Base-by-base conservation (phyloP, 2,329 filamentous ascomycete genomes). In the Diaporthe capsici region DNA sequence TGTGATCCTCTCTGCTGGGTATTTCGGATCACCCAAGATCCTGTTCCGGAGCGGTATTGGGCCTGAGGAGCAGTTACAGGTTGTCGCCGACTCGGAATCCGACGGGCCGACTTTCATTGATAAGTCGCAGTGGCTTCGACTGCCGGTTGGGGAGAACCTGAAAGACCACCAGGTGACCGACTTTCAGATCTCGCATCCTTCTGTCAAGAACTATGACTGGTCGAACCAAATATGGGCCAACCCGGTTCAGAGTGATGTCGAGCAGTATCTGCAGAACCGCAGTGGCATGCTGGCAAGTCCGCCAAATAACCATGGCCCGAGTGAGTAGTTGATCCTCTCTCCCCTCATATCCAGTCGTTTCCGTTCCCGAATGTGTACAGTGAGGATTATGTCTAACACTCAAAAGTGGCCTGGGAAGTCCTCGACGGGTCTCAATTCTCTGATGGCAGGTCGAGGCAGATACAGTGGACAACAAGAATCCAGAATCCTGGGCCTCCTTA, bases 41-140 rank as follows among this genome's bases (percentile, higher is more conserved):
- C 87, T 93, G 15, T 87, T 92, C 84, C 87, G 91, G 79, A 91
- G 88, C 81, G 92, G 91, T 78, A 93, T 91, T 79, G 92, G 91
- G 9, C 90, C 89, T 57, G 83, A 84, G 86, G 85, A 88, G 86
- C 82, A 92, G 77, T 82, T 89, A 15, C 80, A 84, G 15, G 79
- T 88, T 13, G 87, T 89, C 25, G 80, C 86, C 76, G 79, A 76
- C 31, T 86, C 85, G 0, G 63, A 37, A 22, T 79, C 81, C 42
- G 87, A 89, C 77, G 86, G 86, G 0, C 79, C 84, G 9, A 86
- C 84, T 28, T 87, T 89, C 86, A 85, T 88, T 68, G 81, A 81
- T 25, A 83, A 84, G 73, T 80, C 78, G 34, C 81, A 84, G 22
- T 90, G 87, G 87, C 87, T 89, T 68, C 81, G 84, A 37, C 81